These are phyloP conservation scores for Obba rivulosa DNA, from an alignment of 768 basidiomycete species.

Conservation along the genomic window DNA sequence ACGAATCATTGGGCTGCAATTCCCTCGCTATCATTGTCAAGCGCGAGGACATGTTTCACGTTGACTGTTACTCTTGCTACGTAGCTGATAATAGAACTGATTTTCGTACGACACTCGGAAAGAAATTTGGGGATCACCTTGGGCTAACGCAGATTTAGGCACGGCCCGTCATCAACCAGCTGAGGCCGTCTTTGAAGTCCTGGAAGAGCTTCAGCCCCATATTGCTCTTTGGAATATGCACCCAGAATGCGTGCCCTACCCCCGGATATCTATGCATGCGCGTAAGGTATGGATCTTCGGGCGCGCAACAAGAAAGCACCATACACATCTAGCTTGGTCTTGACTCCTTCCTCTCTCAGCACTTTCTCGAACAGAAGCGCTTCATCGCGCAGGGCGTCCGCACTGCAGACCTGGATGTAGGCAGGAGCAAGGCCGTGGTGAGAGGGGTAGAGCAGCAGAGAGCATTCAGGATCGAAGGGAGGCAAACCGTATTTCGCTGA, in stretches of 20 bases:
- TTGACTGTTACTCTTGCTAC: too few species aligned
- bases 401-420: conserved; percentile 21
- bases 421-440: conserved; percentile 17
- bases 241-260: conserved; percentile 17
- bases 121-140: too few species aligned
- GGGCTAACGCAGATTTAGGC: too few species aligned
- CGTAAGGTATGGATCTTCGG: not conserved
- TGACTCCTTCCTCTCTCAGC: conserved; percentile 17
- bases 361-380: conserved; percentile 21
- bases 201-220: conserved; percentile 7
- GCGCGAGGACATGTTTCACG: too few species aligned
- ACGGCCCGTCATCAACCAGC: conserved; percentile 18
- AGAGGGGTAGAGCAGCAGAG: conserved; percentile 17
- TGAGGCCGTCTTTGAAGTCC: conserved; percentile 13
- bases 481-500: not conserved
- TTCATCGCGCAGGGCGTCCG: conserved; percentile 25
- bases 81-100: too few species aligned
- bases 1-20: too few species aligned
- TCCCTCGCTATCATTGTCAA: too few species aligned
- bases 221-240: conserved; percentile 7
- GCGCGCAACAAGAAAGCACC: not conserved
- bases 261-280: conserved; percentile 20
- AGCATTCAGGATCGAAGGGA: conserved; percentile 8
- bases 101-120: too few species aligned
- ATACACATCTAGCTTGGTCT: conserved; percentile 19